These are phyloP conservation scores for Nakaseomyces bracarensis DNA, from an alignment of 1,139 yeast genomes.

Conservation along the genomic window DNA sequence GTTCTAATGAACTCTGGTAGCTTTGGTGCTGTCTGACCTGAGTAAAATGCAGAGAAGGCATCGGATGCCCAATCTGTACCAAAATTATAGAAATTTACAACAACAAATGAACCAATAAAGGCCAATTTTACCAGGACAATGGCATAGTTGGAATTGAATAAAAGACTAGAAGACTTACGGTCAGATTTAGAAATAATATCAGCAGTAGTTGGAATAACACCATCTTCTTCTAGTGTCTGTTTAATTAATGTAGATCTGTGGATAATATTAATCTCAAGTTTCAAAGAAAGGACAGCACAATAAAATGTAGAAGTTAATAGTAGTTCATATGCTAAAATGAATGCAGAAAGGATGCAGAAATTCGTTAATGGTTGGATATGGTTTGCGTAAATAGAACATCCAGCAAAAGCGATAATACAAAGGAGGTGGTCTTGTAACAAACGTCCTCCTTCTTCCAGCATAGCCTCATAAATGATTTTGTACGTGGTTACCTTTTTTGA, in stretches of 20 bases:
- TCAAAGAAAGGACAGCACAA: conserved; percentile 77
- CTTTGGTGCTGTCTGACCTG: conserved; percentile 18
- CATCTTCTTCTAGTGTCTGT: conserved; percentile 88
- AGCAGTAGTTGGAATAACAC: conserved; percentile 70
- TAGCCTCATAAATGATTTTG: conserved; percentile 45
- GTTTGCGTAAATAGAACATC: conserved; percentile 61
- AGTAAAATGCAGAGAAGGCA: conserved; percentile 35
- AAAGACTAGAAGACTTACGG: conserved; percentile 23
- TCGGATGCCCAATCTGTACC: conserved; percentile 67
- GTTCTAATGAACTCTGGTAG: conserved; percentile 24
- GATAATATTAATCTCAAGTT: conserved; percentile 83
- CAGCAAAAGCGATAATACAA: conserved; percentile 63
- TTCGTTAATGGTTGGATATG: conserved; percentile 70
- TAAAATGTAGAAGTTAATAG: conserved; percentile 73
- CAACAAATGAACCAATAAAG: conserved; percentile 59
- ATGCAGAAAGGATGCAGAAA: conserved; percentile 71
- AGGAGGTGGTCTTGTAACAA: conserved; percentile 73
- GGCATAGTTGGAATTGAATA: conserved; percentile 34
- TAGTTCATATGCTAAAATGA: conserved; percentile 66
- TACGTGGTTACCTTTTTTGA: conserved; percentile 30
- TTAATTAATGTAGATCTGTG: conserved; percentile 76
- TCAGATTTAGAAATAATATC: conserved; percentile 53
- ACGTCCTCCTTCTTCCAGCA: conserved; percentile 57
- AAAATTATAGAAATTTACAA: conserved; percentile 63
- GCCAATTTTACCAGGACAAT: conserved; percentile 57